Evolutionary conservation across 2,329 filamentous ascomycete species (phyloP), one percentile per base, ranked within the genome.

Genomic region (Fusarium equiseti): DNA sequence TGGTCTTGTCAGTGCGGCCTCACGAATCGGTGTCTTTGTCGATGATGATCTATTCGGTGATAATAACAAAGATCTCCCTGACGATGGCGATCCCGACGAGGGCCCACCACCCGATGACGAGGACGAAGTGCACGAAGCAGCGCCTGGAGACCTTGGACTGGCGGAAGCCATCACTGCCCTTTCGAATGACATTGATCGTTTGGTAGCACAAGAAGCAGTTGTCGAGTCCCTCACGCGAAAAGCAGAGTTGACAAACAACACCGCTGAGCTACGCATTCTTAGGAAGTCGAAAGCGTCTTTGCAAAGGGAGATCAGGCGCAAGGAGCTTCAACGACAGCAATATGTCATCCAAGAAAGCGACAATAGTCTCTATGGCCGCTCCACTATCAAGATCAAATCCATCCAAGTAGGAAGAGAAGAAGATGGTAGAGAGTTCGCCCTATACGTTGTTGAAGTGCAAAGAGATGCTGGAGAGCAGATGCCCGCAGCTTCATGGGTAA

Each of bases 311-410:
- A 94, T 98, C 58, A 89, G 94, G 60, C 90, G 95, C 35, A 99
- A 98, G 78, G 95, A 98, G 80, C 88, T 99, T 76, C 96, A 99
- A 79, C 89, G 95, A 55, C 96, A 97, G 79, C 97, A 99, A 78
- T 99, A 99, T 75, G 93, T 97, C 48, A 90, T 98, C 10, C 96
- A 99, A 80, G 96, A 99, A 81, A 98, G 94, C 77, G 97, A 99
- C 79, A 99, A 97, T 79, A 97, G 94, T 79, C 85, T 99, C 26
- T 98, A 97, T 76, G 96, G 96, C 4, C 92, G 95, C 20, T 95
- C 96, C 4, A 93, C 90, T 0, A 90, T 98, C 74, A 92, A 89
- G 74, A 98, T 99, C 78, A 96, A 96, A 77, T 93, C 93, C 1
- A 95, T 97, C 57, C 94, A 97, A 82, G 93, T 98, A 16, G 95